A percentile compares a stretch with the other conserved stretches of the same genome.
These are phyloP conservation scores for Candida andamanensis DNA, from an alignment of 805 yeast genomes.

Conservation along the genomic window DNA sequence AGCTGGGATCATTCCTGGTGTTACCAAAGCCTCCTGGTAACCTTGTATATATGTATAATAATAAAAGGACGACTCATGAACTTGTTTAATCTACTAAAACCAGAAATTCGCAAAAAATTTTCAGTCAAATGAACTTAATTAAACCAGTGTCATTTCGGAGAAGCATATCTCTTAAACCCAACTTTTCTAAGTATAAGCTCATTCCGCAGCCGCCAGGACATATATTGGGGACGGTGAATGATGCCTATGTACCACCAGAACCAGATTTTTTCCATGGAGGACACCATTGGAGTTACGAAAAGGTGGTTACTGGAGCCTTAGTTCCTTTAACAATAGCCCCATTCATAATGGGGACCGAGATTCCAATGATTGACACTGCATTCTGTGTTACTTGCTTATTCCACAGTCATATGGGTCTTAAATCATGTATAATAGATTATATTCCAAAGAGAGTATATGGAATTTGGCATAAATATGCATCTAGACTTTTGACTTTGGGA, in stretches of 20 bases:
- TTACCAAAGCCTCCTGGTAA: conserved; percentile 37
- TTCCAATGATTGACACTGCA: conserved; percentile 67
- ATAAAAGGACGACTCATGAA: background rate
- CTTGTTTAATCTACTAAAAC: background rate
- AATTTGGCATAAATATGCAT: conserved; percentile 61
- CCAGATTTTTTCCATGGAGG: conserved; percentile 70
- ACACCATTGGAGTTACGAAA: conserved; percentile 91
- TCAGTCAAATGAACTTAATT: background rate
- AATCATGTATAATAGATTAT: conserved; percentile 89
- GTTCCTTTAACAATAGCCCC: conserved; percentile 78
- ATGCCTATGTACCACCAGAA: conserved; percentile 68
- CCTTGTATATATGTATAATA: conserved; percentile 5
- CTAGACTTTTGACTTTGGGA: conserved; percentile 66
- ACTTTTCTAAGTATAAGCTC: conserved; percentile 44
- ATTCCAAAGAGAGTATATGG: conserved; percentile 87
- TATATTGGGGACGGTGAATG: conserved; percentile 90
- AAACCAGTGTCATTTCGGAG: conserved; percentile 9
- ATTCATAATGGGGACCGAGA: conserved; percentile 64
- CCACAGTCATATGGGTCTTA: conserved; percentile 84
- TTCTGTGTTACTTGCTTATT: conserved; percentile 62
- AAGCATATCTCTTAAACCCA: conserved; percentile 31
- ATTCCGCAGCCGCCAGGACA: conserved; percentile 85
- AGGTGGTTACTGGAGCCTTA: conserved; percentile 60
- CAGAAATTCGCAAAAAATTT: background rate
- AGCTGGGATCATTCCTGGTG: conserved; percentile 44